phyloP scores from a whole-genome alignment of 2,329 filamentous ascomycete genomes.

The Monilinia aucupariae region DNA sequence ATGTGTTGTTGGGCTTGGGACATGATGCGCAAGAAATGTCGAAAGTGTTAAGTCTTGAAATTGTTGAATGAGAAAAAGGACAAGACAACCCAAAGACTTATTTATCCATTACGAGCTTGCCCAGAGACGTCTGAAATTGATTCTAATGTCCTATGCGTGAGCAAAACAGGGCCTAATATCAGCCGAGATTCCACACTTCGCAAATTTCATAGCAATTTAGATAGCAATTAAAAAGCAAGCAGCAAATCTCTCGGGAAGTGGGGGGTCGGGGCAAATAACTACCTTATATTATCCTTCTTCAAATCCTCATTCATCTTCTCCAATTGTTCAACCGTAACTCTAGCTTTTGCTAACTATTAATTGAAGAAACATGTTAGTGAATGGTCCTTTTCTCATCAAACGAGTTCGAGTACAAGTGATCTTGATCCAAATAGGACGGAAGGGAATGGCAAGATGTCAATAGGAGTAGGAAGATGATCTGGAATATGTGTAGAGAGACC shows the following conservation, averaged over 20 bases:
- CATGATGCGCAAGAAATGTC: background rate
- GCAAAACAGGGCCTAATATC: constrained; percentile 13
- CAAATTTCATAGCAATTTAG: constrained; percentile 10
- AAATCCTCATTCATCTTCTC: constrained; percentile 52
- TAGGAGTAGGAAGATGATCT: background rate
- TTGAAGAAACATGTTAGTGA: constrained; percentile 24
- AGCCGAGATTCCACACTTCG: constrained; percentile 15
- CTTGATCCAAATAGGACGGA: background rate
- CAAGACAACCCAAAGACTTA: background rate
- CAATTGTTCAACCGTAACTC: constrained; percentile 35
- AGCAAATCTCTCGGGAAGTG: constrained; percentile 9
- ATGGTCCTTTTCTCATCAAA: background rate
- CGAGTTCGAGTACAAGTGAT: background rate
- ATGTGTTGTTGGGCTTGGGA: background rate
- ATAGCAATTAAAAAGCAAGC: constrained; percentile 15
- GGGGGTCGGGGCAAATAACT: constrained; percentile 19
- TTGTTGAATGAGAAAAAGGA: background rate
- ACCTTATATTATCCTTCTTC: constrained; percentile 47
- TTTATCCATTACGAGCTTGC: constrained; percentile 10
- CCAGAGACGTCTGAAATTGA: constrained; percentile 18
- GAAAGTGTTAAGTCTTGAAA: background rate
- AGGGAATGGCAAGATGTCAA: background rate
- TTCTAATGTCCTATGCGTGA: constrained; percentile 16
- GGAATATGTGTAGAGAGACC: background rate
- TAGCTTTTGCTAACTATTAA: constrained; percentile 35